A percentile compares a stretch with the other conserved stretches of the same genome.
These are phyloP conservation scores for Medicago ruthenica DNA, from an alignment of 306 rosid genomes.

Conservation along the genomic window DNA sequence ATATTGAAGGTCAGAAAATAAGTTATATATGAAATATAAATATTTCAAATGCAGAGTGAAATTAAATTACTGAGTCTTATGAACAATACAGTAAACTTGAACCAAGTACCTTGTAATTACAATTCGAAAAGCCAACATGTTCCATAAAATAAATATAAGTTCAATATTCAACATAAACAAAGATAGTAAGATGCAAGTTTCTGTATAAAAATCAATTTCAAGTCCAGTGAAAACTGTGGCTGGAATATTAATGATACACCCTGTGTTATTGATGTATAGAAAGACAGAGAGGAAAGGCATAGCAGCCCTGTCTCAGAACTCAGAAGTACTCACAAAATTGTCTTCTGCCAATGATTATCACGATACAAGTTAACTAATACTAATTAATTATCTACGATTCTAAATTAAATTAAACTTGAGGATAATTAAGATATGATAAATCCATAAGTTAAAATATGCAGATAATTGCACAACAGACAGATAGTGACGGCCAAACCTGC, in stretches of 20 bases:
- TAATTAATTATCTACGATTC: not conserved
- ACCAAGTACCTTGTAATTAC: not conserved
- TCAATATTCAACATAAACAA: conserved; percentile 7
- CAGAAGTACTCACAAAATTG: conserved; percentile 23
- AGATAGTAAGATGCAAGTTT: not conserved
- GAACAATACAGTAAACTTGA: not conserved
- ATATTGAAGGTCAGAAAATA: conserved; percentile 7
- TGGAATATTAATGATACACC: not conserved
- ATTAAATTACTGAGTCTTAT: not conserved
- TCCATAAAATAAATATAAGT: conserved; percentile 3
- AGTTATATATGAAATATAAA: conserved; percentile 8
- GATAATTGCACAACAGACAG: conserved; percentile 11
- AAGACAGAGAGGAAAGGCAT: not conserved
- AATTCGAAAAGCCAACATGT: not conserved
- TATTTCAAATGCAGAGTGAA: conserved; percentile 10
- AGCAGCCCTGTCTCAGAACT: not conserved
- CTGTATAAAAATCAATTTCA: not conserved
- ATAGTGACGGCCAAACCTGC: conserved; percentile 69
- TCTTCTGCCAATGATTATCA: conserved; percentile 27
- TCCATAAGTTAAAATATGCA: conserved; percentile 10
- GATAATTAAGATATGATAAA: not conserved
- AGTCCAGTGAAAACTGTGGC: conserved; percentile 13
- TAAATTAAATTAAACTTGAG: not conserved
- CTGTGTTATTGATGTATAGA: not conserved
- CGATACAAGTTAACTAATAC: conserved; percentile 2